Base-by-base conservation (phyloP, 148 eudicot species). In the Nepenthes mirabilis region DNA sequence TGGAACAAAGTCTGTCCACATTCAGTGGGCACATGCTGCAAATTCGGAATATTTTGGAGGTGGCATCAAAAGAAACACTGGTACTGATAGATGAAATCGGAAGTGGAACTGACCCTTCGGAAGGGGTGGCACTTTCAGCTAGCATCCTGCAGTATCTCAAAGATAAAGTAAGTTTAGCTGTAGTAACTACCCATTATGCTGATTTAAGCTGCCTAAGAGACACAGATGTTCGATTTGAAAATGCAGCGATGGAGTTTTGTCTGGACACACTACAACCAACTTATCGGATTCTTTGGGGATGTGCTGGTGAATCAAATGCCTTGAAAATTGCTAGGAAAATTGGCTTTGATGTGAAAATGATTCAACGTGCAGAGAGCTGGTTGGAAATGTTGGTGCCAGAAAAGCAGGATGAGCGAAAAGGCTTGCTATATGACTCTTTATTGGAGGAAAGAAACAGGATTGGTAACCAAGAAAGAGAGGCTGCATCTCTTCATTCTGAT, bases 71-170 rank as follows among this genome's bases (percentile, higher is more conserved):
- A 70, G 74, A 76, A 67, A 83, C 98, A 61, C 96, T 91, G 40
- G 84, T 91, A 63, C 82, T 88, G 40, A 76, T 91, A 57, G 98
- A 91, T 76, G 98, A 91, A 72, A 88, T 91, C 59, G 98, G 95
- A 45, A 82, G 96, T 63, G 98, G 98, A 48, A 91, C 98, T 54
- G 98, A 91, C 68, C 96, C 98, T 70, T 88, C 96, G 11, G 98
- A 88, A 83, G 98, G 96, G 14, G 87, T 83, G 36, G 94, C 88
- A 11, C 91, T 91, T 65, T 88, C 98, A 47, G 66, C 94, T 62
- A 91, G 94, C 79, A 88, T 88, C 71, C 79, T 91, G 79, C 86
- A 91, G n/a, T 80, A 82, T 69, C 79, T 88, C 57, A 88, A 83
- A 72, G 82, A 80, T 56, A 72, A 79, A 77, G 88, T 88, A 34